Percentiles rank a stretch among this genome's conserved stretches.
phyloP scores from a whole-genome alignment of 2,329 filamentous ascomycete species.

The Xylaria sp. region DNA sequence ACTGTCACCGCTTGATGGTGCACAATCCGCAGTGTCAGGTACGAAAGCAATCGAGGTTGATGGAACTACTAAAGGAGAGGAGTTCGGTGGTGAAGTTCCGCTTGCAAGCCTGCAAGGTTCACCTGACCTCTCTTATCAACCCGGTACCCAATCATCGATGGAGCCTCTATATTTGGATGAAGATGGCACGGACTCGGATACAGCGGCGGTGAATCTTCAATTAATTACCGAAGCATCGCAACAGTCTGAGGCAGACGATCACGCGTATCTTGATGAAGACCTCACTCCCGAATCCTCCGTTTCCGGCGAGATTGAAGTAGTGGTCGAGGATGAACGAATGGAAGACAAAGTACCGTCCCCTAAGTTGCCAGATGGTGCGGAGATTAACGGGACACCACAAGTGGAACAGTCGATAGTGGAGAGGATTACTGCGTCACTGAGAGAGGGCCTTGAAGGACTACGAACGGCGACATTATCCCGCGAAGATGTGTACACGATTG shows the following conservation, averaged over 20 bases:
- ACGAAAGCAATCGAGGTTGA: background rate
- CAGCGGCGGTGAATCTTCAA: slow-evolving; percentile 40
- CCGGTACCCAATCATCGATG: slow-evolving; percentile 10
- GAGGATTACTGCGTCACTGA: slow-evolving; percentile 60
- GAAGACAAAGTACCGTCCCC: background rate
- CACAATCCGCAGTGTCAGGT: slow-evolving; percentile 1
- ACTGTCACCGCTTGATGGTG: slow-evolving; percentile 7
- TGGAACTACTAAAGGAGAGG: slow-evolving; percentile 5
- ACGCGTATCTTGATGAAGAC: background rate
- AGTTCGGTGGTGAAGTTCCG: background rate
- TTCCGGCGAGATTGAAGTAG: slow-evolving; percentile 19
- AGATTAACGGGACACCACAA: slow-evolving; percentile 24
- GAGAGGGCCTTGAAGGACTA: slow-evolving; percentile 63
- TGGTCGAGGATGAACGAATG: slow-evolving; percentile 6
- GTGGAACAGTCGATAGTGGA: slow-evolving; percentile 45
- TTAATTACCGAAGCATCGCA: slow-evolving; percentile 43
- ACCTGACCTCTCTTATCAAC: slow-evolving; percentile 25
- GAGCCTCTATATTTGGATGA: slow-evolving; percentile 25
- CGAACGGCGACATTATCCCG: slow-evolving; percentile 64
- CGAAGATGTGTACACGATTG: slow-evolving; percentile 71
- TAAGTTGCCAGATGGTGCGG: background rate
- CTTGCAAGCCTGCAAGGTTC: background rate
- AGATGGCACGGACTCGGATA: slow-evolving; percentile 36
- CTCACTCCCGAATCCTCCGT: background rate
- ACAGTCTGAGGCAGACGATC: slow-evolving; percentile 31